Conservation (phyloP, 2,329 filamentous ascomycete species). For the Xylaria sp. region DNA sequence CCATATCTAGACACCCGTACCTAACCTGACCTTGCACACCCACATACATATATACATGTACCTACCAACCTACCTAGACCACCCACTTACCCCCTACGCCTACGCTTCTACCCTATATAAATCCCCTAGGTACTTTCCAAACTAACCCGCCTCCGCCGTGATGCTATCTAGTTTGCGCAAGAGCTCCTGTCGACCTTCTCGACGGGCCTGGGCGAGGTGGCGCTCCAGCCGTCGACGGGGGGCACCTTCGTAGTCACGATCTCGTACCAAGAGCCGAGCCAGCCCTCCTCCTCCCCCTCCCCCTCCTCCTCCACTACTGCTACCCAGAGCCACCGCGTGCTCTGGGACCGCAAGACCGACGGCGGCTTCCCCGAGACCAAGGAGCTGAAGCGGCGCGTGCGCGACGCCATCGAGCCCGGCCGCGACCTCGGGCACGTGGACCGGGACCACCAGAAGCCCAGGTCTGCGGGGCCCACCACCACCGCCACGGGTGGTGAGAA, state of each 20-base stretch:
- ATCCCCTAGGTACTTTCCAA: not conserved
- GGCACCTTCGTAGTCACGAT: constrained; percentile 81
- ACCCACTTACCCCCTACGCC: no score
- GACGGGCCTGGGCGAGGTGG: constrained; percentile 80
- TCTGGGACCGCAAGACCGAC: constrained; percentile 89
- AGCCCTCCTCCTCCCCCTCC: constrained; percentile 12
- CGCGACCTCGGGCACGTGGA: constrained; percentile 84
- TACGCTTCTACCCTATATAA: not conserved
- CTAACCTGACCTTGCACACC: no score
- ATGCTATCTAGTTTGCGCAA: constrained; percentile 78
- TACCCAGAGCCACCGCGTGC: constrained; percentile 51
- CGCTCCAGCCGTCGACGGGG: constrained; percentile 82
- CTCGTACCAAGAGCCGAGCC: constrained; percentile 37
- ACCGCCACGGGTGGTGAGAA: no score
- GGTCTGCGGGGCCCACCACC: not conserved
- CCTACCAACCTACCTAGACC: no score
- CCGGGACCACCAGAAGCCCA: constrained; percentile 43
- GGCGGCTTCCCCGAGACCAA: constrained; percentile 95
- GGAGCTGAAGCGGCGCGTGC: constrained; percentile 80
- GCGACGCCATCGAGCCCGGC: constrained; percentile 79
- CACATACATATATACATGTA: not conserved
- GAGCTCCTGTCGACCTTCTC: constrained; percentile 94
- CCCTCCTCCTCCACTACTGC: constrained; percentile 36
- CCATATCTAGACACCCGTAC: not conserved
- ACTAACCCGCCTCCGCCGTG: constrained; percentile 4